Evolutionary conservation across 2,329 filamentous ascomycete species (phyloP).

Genomic region (Arthroderma sp.): DNA sequence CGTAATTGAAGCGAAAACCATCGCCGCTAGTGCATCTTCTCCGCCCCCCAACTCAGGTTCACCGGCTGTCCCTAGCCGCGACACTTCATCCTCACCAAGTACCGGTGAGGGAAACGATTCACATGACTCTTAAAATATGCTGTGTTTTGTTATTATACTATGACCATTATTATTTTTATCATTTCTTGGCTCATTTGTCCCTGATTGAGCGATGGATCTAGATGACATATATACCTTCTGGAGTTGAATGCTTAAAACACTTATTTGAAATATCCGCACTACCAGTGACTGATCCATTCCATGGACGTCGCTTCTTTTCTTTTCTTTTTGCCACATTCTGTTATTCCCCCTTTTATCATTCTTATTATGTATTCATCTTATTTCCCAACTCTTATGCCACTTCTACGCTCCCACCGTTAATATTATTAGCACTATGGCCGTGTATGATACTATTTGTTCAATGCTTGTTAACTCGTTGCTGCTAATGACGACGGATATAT

Average conservation of each 20-base stretch:
- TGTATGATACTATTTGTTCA: too few species aligned
- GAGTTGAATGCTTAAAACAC: not conserved
- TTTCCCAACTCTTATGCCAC: not conserved
- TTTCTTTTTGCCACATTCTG: not conserved
- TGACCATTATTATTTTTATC: not conserved
- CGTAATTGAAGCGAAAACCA: conserved; percentile 29
- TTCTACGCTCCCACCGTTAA: not conserved
- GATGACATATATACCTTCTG: not conserved
- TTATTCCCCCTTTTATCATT: not conserved
- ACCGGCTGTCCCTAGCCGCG: not conserved
- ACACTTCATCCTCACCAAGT: not conserved
- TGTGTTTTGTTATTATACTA: not conserved
- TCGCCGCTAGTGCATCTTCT: conserved; percentile 13
- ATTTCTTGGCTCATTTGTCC: not conserved
- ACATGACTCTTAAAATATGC: not conserved
- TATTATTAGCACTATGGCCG: too few species aligned
- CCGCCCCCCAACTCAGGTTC: conserved; percentile 4
- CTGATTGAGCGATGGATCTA: conserved; percentile 1
- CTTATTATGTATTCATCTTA: not conserved
- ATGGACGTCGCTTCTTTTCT: not conserved
- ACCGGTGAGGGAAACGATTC: not conserved
- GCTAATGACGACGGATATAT: too few species aligned
- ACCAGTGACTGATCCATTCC: not conserved
- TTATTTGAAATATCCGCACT: not conserved
- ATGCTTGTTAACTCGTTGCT: too few species aligned